Evolutionary conservation across 2,329 filamentous ascomycete species (phyloP).

Genomic region (Colletotrichum trifolii): DNA sequence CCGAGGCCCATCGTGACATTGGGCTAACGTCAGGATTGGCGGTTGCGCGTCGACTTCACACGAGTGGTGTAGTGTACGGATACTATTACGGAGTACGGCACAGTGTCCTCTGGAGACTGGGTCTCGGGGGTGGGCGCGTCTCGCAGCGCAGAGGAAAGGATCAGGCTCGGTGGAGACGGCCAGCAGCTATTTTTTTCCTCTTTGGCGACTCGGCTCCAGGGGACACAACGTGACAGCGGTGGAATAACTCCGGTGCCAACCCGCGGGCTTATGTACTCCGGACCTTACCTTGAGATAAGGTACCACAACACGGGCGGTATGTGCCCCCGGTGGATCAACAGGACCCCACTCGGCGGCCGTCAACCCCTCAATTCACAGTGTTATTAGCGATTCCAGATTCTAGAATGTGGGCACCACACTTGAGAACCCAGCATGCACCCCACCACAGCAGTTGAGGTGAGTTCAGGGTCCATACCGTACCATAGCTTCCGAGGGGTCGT

Average conservation of each 20-base stretch:
- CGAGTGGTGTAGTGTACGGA: too few species aligned
- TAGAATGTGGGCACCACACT: slow-evolving; percentile 29
- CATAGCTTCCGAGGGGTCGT: slow-evolving; percentile 30
- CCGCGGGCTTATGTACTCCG: slow-evolving; percentile 27
- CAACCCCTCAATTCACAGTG: slow-evolving; percentile 26
- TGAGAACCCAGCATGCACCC: slow-evolving; percentile 12
- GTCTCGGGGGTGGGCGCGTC: background rate
- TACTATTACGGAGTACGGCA: too few species aligned
- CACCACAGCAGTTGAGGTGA: slow-evolving; percentile 31
- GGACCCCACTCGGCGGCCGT: slow-evolving; percentile 17
- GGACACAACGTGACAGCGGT: too few species aligned
- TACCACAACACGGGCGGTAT: slow-evolving; percentile 15
- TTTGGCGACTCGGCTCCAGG: too few species aligned
- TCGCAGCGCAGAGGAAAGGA: slow-evolving; percentile 23
- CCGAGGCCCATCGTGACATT: slow-evolving; percentile 35
- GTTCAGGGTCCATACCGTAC: slow-evolving; percentile 38
- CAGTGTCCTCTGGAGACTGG: too few species aligned
- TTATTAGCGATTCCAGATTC: slow-evolving; percentile 34
- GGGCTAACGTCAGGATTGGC: slow-evolving; percentile 20
- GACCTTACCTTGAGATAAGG: slow-evolving; percentile 21
- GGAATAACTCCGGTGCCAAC: slow-evolving; percentile 15
- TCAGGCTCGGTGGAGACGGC: slow-evolving; percentile 5
- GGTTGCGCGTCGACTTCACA: too few species aligned
- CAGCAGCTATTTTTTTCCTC: too few species aligned
- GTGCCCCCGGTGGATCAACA: slow-evolving; percentile 20